These are phyloP conservation scores for Ganoderma resinaceum DNA, from an alignment of 1,284 basidiomycete genomes.

Conservation along the genomic window DNA sequence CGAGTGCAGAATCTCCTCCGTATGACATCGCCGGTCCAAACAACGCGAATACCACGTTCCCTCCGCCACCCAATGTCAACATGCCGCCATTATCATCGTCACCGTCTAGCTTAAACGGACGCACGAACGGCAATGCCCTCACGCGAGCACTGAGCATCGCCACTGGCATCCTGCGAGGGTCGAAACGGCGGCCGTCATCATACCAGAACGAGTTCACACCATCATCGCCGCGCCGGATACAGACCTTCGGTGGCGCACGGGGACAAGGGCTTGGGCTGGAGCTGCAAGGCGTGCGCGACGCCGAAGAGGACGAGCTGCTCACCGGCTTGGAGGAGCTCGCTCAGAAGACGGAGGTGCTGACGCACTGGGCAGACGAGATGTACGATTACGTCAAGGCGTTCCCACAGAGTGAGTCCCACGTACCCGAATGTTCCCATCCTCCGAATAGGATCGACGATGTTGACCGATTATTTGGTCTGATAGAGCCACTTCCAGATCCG, in stretches of 20 bases:
- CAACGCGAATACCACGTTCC: conserved; percentile 61
- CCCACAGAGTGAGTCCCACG: conserved; percentile 68
- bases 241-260: conserved; percentile 40
- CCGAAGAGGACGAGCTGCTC: conserved; percentile 83
- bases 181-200: conserved; percentile 36
- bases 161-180: conserved; percentile 90
- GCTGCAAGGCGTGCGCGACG: conserved; percentile 58
- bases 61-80: conserved; percentile 58
- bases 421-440: neutral
- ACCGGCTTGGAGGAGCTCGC: conserved; percentile 85
- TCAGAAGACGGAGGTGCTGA: conserved; percentile 94
- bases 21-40: conserved; percentile 38
- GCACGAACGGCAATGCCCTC: conserved; percentile 73
- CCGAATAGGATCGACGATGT: neutral
- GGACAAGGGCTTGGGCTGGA: conserved; percentile 38
- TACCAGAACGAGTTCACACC: conserved; percentile 38
- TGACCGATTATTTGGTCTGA: neutral
- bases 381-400: conserved; percentile 82
- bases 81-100: conserved; percentile 65
- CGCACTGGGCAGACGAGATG: conserved; percentile 94
- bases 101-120: conserved; percentile 64
- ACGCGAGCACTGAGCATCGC: conserved; percentile 89
- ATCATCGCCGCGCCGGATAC: conserved; percentile 60
- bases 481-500: conserved; percentile 80
- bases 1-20: conserved; percentile 40